These are phyloP conservation scores for Pseudohalonectria lignicola DNA, from an alignment of 2,329 filamentous ascomycete species.

Conservation along the genomic window DNA sequence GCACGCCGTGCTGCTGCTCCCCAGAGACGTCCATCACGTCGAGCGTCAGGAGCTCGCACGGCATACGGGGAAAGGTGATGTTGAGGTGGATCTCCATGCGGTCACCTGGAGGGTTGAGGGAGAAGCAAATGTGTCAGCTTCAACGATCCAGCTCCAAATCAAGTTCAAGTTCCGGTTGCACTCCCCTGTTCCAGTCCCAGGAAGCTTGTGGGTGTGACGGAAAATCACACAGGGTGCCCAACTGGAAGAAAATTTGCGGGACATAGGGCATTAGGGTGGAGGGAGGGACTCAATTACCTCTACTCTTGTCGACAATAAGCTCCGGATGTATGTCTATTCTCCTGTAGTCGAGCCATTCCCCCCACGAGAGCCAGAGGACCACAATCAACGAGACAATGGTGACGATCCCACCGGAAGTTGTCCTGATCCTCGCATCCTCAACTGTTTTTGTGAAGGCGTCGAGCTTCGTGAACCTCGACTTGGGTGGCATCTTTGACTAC, in stretches of 20 bases:
- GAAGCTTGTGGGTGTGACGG: not conserved
- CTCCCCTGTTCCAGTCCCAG: not conserved
- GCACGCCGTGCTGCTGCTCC: conserved; percentile 88
- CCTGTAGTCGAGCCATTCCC: conserved; percentile 93
- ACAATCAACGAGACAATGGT: conserved; percentile 84
- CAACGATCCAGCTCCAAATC: not conserved
- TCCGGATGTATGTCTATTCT: conserved; percentile 80
- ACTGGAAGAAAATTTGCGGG: too few relatives aligned
- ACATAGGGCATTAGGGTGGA: too few relatives aligned
- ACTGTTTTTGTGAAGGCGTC: conserved; percentile 99
- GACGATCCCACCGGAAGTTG: conserved; percentile 88
- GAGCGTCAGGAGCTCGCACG: conserved; percentile 89
- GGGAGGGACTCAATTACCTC: conserved; percentile 45
- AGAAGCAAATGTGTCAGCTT: conserved; percentile 7
- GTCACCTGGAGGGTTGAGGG: conserved; percentile 49
- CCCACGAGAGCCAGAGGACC: conserved; percentile 80
- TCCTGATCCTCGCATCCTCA: conserved; percentile 92
- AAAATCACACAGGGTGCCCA: not conserved
- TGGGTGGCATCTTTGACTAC: conserved; percentile 71
- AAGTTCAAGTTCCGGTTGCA: not conserved
- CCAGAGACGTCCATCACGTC: conserved; percentile 99
- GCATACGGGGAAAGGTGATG: conserved; percentile 85
- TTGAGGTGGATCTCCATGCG: conserved; percentile 99
- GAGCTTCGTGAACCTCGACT: conserved; percentile 90
- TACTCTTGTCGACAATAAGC: conserved; percentile 88